phyloP scores from a whole-genome alignment of 345 rosid species.

The Hibiscus syriacus region DNA sequence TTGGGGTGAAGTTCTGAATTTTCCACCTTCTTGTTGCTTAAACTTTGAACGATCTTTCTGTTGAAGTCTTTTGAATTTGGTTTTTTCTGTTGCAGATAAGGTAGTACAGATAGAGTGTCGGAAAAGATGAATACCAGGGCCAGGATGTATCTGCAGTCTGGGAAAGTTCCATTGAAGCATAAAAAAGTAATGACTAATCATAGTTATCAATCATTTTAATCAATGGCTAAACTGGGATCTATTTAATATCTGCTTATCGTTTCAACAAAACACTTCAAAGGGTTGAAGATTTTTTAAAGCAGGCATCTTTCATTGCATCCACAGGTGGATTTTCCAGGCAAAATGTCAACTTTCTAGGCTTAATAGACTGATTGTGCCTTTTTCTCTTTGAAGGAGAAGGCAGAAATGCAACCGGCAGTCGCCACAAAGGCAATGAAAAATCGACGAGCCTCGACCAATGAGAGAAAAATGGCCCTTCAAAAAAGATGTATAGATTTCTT shows the following conservation, averaged over 20 bases:
- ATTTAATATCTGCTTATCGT: too few species aligned
- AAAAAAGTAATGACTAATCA: conserved; percentile 31
- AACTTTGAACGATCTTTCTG: too few species aligned
- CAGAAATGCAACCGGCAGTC: not conserved
- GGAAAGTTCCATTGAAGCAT: conserved; percentile 27
- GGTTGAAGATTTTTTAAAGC: too few species aligned
- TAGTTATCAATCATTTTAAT: not conserved
- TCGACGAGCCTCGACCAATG: not conserved
- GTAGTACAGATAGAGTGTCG: not conserved
- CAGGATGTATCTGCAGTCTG: conserved; percentile 23
- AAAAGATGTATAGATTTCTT: not conserved
- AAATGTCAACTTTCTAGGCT: not conserved
- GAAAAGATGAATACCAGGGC: conserved; percentile 30
- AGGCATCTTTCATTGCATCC: not conserved
- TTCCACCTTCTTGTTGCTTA: too few species aligned
- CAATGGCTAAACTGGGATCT: too few species aligned
- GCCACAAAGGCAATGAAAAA: not conserved
- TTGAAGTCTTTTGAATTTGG: conserved; percentile 5
- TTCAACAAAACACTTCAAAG: too few species aligned
- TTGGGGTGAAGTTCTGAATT: not conserved
- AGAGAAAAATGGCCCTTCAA: not conserved
- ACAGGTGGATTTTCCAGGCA: not conserved
- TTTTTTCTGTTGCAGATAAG: conserved; percentile 12
- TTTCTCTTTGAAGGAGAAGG: not conserved
- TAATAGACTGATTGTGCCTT: not conserved